Base-by-base conservation (phyloP, 73 alveolate genomes). In the Diophrys appendiculata region DNA sequence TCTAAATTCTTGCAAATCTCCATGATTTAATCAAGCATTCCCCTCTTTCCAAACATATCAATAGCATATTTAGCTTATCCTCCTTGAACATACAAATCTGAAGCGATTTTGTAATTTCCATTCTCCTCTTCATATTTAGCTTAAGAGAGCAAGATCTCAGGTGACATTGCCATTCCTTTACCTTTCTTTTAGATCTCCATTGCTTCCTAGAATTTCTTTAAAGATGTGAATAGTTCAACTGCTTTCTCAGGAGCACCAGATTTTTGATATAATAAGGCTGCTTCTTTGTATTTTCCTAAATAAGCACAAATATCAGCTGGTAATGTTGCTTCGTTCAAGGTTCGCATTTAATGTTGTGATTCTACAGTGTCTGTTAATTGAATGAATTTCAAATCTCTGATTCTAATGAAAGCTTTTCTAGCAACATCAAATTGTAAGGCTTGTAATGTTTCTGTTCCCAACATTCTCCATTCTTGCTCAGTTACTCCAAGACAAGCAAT, bases 401-500 rank as follows among this genome's bases (percentile, higher is more conserved):
- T 81, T 65, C 97, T 88, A 67, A 83, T 84, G 78, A 91, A 91
- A 25, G 97, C 97, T 83, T 95, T 95, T 79, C 96, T 92, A 13
- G 99, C 98, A 29, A 95, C 83, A 67, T 71, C 91, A 87, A 97
- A 94, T 74, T 96, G 88, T 35, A 91, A 89, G 76, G 78, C 89
- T 28, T 86, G 93, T 82, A 97, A 76, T 24, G 98, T 92, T 72
- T 95, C 99, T 52, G 92, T 90, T n/a, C 99, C 99, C 35, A 97
- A 86, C 34, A 88, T 84, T 35, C 97, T 88, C 99, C 99, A 97
- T 73, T 97, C 99, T 33, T 92, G 95, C 83, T 97, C 98, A 0
- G 99, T 95, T 65, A 97, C 99, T 14, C 99, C 99, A 27, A 97
- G 88, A 72, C 99, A 97, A 26, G 99, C 99, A 0, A 97, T 93